Evolutionary conservation across 768 basidiomycete genomes (phyloP).

Genomic region (Leccinum rimulosum): DNA sequence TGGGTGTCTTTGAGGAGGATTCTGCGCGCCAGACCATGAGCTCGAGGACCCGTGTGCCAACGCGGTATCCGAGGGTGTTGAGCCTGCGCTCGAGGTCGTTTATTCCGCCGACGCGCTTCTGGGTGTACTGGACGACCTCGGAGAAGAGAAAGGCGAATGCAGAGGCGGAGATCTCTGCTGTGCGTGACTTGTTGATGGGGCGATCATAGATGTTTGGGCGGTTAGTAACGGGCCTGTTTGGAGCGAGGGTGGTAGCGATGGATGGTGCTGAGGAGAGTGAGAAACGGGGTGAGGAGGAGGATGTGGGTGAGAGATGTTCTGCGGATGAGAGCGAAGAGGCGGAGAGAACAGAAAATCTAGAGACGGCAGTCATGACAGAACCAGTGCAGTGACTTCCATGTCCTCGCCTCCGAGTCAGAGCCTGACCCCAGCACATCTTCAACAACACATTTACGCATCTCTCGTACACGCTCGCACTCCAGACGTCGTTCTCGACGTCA

Average conservation of each 20-base stretch:
- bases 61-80: slow-evolving; percentile 90
- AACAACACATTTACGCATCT: slow-evolving; percentile 73
- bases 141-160: slow-evolving; percentile 91
- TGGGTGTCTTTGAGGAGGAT: slow-evolving; percentile 81
- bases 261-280: slow-evolving; percentile 66
- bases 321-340: slow-evolving; percentile 43
- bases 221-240: slow-evolving; percentile 34
- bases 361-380: slow-evolving; percentile 28
- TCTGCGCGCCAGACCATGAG: slow-evolving; percentile 81
- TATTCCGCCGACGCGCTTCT: slow-evolving; percentile 91
- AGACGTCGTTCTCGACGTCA: slow-evolving; percentile 73
- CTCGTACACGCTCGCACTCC: slow-evolving; percentile 71
- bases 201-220: slow-evolving; percentile 88
- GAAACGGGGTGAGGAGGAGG: slow-evolving; percentile 37
- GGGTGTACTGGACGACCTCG: slow-evolving; percentile 93
- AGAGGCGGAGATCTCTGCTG: slow-evolving; percentile 76
- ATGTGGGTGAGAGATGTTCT: slow-evolving; percentile 52
- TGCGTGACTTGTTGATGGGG: slow-evolving; percentile 81
- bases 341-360: slow-evolving; percentile 40
- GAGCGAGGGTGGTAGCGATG: slow-evolving; percentile 52
- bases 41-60: slow-evolving; percentile 84
- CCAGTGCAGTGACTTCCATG: slow-evolving; percentile 25
- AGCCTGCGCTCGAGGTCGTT: slow-evolving; percentile 92
- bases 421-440: slow-evolving; percentile 55
- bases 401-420: slow-evolving; percentile 35